Percentiles rank a stretch among this genome's conserved stretches.
These are phyloP conservation scores for Erodium trifolium DNA, from an alignment of 441 rosid genomes.

Conservation along the genomic window DNA sequence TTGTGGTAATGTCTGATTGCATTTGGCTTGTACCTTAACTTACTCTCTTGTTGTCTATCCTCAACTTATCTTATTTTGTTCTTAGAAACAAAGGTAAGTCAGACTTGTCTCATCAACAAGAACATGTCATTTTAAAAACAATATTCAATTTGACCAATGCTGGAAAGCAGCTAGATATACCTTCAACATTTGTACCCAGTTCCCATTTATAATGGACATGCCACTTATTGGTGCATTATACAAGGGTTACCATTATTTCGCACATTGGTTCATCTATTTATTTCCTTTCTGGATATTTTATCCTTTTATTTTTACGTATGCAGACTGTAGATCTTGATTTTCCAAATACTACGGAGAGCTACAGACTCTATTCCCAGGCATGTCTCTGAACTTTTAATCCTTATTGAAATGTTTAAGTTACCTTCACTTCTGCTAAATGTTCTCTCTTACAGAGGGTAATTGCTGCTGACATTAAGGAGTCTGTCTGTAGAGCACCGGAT, in stretches of 20 bases:
- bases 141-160: background rate
- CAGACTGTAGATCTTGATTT: slow-evolving; percentile 76
- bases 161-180: background rate
- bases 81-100: background rate
- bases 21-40: background rate
- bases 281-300: slow-evolving; percentile 1
- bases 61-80: background rate
- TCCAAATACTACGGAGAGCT: slow-evolving; percentile 88
- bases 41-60: background rate
- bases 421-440: slow-evolving; percentile 16
- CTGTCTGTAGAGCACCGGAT: slow-evolving; percentile 96
- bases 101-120: background rate
- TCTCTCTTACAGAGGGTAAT: slow-evolving; percentile 65
- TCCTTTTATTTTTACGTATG: slow-evolving; percentile 16
- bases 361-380: slow-evolving; percentile 87
- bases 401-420: slow-evolving; percentile 12
- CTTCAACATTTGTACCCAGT: background rate
- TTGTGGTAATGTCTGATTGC: background rate
- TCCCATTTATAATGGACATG: background rate
- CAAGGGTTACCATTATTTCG: background rate
- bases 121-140: background rate
- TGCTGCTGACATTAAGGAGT: slow-evolving; percentile 96
- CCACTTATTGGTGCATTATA: background rate
- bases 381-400: slow-evolving; percentile 20
- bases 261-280: background rate